phyloP scores from a whole-genome alignment of 1,139 yeast species.

The Candida neerlandica region DNA sequence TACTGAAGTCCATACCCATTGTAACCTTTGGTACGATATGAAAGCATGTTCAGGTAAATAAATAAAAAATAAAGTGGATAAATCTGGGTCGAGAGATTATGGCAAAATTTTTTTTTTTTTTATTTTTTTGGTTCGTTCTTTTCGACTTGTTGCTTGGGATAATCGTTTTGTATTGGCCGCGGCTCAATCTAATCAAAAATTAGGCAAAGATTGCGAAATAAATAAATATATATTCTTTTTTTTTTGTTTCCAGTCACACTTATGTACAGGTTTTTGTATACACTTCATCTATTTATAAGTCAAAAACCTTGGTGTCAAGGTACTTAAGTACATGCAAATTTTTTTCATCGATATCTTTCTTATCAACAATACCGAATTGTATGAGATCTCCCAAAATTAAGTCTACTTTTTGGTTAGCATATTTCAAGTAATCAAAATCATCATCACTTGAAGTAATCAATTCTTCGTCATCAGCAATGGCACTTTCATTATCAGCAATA shows the following conservation, averaged over 20 bases:
- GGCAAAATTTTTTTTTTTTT: not conserved
- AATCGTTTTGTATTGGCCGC: not conserved
- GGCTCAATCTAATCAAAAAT: not conserved
- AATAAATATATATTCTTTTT: too few species aligned
- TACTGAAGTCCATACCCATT: slow-evolving; percentile 88
- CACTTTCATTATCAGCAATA: slow-evolving; percentile 10
- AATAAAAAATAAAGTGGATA: not conserved
- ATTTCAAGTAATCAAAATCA: slow-evolving; percentile 76
- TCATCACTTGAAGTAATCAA: slow-evolving; percentile 55
- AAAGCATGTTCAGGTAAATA: slow-evolving; percentile 52
- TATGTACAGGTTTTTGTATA: not conserved
- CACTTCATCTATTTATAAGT: slow-evolving; percentile 19
- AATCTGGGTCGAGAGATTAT: not conserved
- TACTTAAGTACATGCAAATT: slow-evolving; percentile 34
- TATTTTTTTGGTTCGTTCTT: not conserved
- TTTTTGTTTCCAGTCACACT: not conserved
- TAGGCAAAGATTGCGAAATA: not conserved
- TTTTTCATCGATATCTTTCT: slow-evolving; percentile 31
- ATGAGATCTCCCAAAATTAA: slow-evolving; percentile 76
- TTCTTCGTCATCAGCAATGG: slow-evolving; percentile 30
- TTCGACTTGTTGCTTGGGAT: not conserved
- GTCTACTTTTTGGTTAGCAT: slow-evolving; percentile 73
- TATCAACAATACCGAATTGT: slow-evolving; percentile 55
- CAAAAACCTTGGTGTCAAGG: slow-evolving; percentile 41
- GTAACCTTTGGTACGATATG: slow-evolving; percentile 76